Percentiles rank a stretch among this genome's conserved stretches.
Conservation (phyloP, 257 asterid genomes). For the Solanum habrochaites region DNA sequence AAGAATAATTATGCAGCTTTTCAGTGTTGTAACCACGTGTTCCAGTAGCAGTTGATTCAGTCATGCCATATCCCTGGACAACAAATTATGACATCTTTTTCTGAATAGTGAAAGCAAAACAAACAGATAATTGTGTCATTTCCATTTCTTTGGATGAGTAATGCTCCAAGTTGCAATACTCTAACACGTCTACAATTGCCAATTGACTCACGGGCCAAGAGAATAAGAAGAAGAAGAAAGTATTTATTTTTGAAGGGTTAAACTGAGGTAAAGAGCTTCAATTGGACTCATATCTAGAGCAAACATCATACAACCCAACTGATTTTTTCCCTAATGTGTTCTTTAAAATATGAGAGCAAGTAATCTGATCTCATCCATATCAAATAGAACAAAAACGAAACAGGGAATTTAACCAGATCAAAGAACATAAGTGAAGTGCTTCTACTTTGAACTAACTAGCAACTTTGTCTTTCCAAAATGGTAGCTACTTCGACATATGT, state of each 20-base stretch:
- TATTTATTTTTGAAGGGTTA: background rate
- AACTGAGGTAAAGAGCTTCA: background rate
- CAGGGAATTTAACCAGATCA: background rate
- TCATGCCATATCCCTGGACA: slow-evolving; percentile 84
- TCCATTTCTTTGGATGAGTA: background rate
- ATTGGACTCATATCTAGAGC: background rate
- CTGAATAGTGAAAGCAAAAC: background rate
- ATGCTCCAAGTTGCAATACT: background rate
- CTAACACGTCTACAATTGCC: background rate
- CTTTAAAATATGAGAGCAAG: background rate
- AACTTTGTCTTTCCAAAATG: background rate
- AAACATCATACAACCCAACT: background rate
- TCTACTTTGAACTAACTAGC: background rate
- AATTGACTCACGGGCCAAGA: background rate
- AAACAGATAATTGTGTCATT: background rate
- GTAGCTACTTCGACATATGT: background rate
- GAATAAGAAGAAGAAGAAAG: background rate
- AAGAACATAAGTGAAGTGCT: background rate
- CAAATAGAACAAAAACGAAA: background rate
- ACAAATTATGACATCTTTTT: background rate
- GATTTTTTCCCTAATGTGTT: background rate
- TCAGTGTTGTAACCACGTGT: slow-evolving; percentile 57
- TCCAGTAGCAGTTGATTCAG: slow-evolving; percentile 65
- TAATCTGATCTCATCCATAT: background rate
- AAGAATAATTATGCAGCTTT: slow-evolving; percentile 28